These are phyloP conservation scores for Pseudogymnoascus sp. DNA, from an alignment of 2,329 filamentous ascomycete genomes.

Conservation along the genomic window DNA sequence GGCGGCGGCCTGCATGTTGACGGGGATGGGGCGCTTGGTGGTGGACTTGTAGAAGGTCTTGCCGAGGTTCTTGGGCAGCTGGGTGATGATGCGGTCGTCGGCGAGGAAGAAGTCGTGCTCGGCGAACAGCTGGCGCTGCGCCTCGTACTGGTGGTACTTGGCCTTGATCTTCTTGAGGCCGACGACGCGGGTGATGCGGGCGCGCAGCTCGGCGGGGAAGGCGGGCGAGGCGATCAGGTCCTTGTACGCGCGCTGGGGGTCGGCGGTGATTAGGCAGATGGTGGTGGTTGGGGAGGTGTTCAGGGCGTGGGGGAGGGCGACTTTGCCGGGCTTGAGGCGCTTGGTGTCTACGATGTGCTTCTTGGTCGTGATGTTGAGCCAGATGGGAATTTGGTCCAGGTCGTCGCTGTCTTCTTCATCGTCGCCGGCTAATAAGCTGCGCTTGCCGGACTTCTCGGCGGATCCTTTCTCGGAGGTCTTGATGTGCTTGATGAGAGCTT, in stretches of 20 bases:
- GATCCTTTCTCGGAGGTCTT: conserved; percentile 45
- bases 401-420: conserved; percentile 36
- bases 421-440: conserved; percentile 43
- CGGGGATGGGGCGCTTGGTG: conserved; percentile 76
- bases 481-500: conserved; percentile 53
- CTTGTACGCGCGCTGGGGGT: conserved; percentile 79
- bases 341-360: conserved; percentile 62
- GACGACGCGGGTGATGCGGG: conserved; percentile 67
- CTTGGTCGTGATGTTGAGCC: conserved; percentile 57
- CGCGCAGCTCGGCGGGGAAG: conserved; percentile 58
- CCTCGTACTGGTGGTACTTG: conserved; percentile 85
- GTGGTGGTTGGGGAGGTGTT: conserved; percentile 57
- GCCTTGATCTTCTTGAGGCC: conserved; percentile 78
- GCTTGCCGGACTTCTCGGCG: conserved; percentile 40
- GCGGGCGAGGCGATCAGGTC: conserved; percentile 68
- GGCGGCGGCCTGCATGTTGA: conserved; percentile 57
- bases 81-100: conserved; percentile 73
- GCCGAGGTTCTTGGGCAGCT: conserved; percentile 69
- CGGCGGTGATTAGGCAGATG: conserved; percentile 80
- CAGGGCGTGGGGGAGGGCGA: conserved; percentile 68
- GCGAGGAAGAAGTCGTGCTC: conserved; percentile 93
- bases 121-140: conserved; percentile 68
- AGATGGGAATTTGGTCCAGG: conserved; percentile 45
- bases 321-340: conserved; percentile 75
- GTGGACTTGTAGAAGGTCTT: conserved; percentile 88